Conservation (phyloP, 805 yeast species). For the Groenewaldozyma tartarivorans region DNA sequence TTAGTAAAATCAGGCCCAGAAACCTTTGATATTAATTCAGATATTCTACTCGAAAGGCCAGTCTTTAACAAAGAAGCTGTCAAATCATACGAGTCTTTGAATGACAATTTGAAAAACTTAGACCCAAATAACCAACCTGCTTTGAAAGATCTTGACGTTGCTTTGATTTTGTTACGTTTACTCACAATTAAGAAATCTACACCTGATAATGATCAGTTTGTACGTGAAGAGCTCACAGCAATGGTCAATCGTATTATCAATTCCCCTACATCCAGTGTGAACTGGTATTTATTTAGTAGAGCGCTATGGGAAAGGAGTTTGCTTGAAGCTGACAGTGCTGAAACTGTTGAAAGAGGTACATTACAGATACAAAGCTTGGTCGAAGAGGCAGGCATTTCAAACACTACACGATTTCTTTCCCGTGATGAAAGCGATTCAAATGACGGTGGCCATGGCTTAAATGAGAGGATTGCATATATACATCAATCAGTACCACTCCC, state of each 20-base stretch:
- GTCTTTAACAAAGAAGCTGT: constrained; percentile 33
- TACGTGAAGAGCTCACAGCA: constrained; percentile 77
- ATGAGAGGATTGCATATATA: constrained; percentile 55
- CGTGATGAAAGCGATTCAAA: constrained; percentile 20
- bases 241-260: constrained; percentile 63
- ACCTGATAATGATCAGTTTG: constrained; percentile 61
- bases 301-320: constrained; percentile 87
- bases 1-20: constrained; percentile 11
- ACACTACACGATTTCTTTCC: constrained; percentile 42
- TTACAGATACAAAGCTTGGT: constrained; percentile 87
- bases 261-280: constrained; percentile 36
- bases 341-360: constrained; percentile 89
- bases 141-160: constrained; percentile 56
- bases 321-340: constrained; percentile 68
- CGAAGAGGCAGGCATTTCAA: constrained; percentile 70
- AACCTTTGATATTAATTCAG: constrained; percentile 56
- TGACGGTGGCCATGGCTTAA: constrained; percentile 27
- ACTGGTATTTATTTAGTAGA: constrained; percentile 72
- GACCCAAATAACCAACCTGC: constrained; percentile 82
- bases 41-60: constrained; percentile 67
- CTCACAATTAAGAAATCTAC: constrained; percentile 56
- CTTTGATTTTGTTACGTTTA: constrained; percentile 65
- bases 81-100: constrained; percentile 16
- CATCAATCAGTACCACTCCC: constrained; percentile 73
- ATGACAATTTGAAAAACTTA: constrained; percentile 30